A percentile compares a stretch with the other conserved stretches of the same genome.
These are phyloP conservation scores for Phoenix dactylifera DNA, from an alignment of 176 grass and related monocot genomes.

Conservation along the genomic window DNA sequence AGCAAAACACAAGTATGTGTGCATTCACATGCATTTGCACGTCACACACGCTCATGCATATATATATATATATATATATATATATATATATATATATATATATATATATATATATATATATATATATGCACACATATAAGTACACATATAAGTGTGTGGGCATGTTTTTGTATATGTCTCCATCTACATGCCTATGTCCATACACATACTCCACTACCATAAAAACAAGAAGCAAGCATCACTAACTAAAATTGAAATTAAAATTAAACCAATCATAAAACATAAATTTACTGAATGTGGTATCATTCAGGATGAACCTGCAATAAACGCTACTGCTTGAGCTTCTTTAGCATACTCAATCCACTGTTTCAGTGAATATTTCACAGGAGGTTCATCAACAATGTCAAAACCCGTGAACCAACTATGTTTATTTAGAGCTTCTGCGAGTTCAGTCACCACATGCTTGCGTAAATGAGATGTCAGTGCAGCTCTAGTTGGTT, in stretches of 20 bases:
- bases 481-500: conserved; percentile 52
- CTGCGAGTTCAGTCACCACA: conserved; percentile 55
- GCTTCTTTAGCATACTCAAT: conserved; percentile 63
- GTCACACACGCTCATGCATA: too few species aligned
- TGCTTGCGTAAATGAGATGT: conserved; percentile 63
- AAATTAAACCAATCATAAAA: neutral
- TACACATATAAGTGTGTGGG: too few species aligned
- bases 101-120: too few species aligned
- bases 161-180: too few species aligned
- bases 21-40: too few species aligned
- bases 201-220: neutral
- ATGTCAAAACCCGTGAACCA: conserved; percentile 91
- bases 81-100: too few species aligned
- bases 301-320: conserved; percentile 29
- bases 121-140: too few species aligned
- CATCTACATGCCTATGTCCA: too few species aligned
- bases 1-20: too few species aligned
- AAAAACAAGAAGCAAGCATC: conserved; percentile 10
- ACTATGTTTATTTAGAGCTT: conserved; percentile 46
- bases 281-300: neutral
- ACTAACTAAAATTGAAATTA: neutral
- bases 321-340: conserved; percentile 70
- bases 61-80: too few species aligned
- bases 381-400: conserved; percentile 52
- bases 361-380: conserved; percentile 67